Percentiles rank a stretch among this genome's conserved stretches.
These are phyloP conservation scores for Backusella morwellensis DNA, from an alignment of 192 early-diverging fungal genomes.

Conservation along the genomic window DNA sequence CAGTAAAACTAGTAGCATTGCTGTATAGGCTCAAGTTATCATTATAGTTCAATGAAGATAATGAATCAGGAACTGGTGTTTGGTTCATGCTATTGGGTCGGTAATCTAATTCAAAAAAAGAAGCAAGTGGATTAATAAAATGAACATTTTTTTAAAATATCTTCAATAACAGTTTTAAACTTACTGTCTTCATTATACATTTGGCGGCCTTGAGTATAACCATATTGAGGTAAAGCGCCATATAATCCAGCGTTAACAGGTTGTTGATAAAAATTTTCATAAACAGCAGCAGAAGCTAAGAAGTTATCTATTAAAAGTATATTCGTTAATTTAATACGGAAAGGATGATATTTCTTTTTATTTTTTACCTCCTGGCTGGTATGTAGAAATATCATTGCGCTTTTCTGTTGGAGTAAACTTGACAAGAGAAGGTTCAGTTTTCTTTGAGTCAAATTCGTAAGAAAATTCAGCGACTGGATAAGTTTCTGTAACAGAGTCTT, in stretches of 20 bases:
- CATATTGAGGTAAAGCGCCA: not conserved
- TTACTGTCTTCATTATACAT: conserved; percentile 7
- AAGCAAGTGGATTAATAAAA: not conserved
- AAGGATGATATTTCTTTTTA: not conserved
- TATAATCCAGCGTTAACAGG: not conserved
- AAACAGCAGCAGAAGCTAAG: conserved; percentile 1
- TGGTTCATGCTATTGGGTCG: not conserved
- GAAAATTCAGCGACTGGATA: conserved; percentile 45
- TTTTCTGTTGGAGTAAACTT: conserved; percentile 4
- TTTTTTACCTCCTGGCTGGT: not conserved
- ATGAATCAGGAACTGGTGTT: not conserved
- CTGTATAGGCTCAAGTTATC: not conserved
- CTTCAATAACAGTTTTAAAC: not conserved
- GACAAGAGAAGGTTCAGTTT: not conserved
- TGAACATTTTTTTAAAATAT: not conserved
- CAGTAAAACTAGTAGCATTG: not conserved
- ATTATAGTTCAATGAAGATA: not conserved
- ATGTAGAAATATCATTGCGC: not conserved
- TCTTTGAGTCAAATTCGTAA: conserved; percentile 24
- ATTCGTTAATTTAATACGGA: not conserved
- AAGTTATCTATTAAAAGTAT: conserved; percentile 4
- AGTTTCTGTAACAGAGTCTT: conserved; percentile 41
- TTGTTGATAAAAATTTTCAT: conserved; percentile 4
- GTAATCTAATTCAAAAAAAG: not conserved
- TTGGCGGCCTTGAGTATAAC: not conserved